These are phyloP conservation scores for Nyctanthes arbortristis DNA, from an alignment of 257 asterid species.

Conservation along the genomic window DNA sequence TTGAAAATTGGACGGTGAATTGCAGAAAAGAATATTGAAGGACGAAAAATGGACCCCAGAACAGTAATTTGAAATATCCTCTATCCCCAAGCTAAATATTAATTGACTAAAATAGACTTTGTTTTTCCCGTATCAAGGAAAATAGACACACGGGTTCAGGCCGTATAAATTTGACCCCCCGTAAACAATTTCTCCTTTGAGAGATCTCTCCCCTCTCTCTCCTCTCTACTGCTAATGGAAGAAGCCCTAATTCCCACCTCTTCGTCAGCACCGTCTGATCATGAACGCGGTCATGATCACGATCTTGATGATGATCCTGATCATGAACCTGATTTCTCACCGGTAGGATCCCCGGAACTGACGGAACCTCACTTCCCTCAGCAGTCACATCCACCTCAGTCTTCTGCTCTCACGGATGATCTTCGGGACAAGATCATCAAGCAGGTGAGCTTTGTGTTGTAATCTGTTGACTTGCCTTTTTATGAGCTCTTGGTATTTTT, in stretches of 20 bases:
- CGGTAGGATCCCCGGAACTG: constrained; percentile 66
- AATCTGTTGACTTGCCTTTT: too few species aligned
- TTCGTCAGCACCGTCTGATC: constrained; percentile 48
- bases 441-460: constrained; percentile 52
- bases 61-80: not conserved
- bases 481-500: too few species aligned
- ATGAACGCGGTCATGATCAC: constrained; percentile 37
- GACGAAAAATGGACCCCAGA: not conserved
- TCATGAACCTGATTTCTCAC: constrained; percentile 46
- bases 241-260: constrained; percentile 39
- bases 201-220: constrained; percentile 37
- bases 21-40: not conserved
- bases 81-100: too few species aligned
- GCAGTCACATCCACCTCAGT: constrained; percentile 43
- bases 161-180: constrained; percentile 28
- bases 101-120: not conserved
- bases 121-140: not conserved
- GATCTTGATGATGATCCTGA: constrained; percentile 39
- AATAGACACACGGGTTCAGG: not conserved
- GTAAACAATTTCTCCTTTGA: constrained; percentile 8
- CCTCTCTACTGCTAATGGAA: constrained; percentile 52
- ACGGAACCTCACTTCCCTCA: constrained; percentile 37
- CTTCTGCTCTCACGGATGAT: constrained; percentile 51
- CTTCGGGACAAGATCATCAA: constrained; percentile 72
- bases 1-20: too few species aligned